Conservation (phyloP, 2,329 filamentous ascomycete species). For the Talaromyces sp. region DNA sequence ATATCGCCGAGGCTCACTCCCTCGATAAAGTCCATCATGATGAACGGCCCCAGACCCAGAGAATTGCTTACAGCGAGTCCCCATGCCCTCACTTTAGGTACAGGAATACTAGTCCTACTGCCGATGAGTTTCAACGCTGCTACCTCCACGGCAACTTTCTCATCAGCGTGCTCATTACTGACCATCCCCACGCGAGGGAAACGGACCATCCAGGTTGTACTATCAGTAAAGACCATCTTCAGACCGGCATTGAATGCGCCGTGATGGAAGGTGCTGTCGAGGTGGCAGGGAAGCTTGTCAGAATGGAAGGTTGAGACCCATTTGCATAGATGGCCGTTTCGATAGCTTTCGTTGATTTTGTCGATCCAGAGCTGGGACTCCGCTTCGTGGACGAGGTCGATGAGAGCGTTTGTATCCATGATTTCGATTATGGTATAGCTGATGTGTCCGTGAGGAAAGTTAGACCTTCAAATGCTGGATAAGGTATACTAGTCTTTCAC, state of each 20-base stretch:
- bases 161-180: constrained; percentile 28
- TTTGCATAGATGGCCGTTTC: background rate
- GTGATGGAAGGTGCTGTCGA: constrained; percentile 34
- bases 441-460: too few species aligned
- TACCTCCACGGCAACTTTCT: constrained; percentile 14
- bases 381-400: constrained; percentile 1
- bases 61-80: background rate
- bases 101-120: background rate
- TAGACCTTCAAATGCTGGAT: too few species aligned
- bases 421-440: background rate
- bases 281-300: constrained; percentile 32
- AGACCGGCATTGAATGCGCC: constrained; percentile 35
- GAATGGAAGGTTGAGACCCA: constrained; percentile 40
- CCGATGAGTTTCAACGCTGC: background rate
- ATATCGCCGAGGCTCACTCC: background rate
- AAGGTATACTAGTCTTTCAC: too few species aligned
- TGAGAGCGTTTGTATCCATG: constrained; percentile 1
- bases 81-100: background rate
- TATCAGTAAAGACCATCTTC: constrained; percentile 35
- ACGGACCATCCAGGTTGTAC: constrained; percentile 32
- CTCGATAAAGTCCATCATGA: constrained; percentile 4
- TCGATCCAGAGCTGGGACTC: constrained; percentile 10
- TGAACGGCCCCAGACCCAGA: background rate
- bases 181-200: constrained; percentile 33
- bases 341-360: constrained; percentile 8